phyloP scores from a whole-genome alignment of 1,284 basidiomycete species.

The Microstroma glucosiphilum region DNA sequence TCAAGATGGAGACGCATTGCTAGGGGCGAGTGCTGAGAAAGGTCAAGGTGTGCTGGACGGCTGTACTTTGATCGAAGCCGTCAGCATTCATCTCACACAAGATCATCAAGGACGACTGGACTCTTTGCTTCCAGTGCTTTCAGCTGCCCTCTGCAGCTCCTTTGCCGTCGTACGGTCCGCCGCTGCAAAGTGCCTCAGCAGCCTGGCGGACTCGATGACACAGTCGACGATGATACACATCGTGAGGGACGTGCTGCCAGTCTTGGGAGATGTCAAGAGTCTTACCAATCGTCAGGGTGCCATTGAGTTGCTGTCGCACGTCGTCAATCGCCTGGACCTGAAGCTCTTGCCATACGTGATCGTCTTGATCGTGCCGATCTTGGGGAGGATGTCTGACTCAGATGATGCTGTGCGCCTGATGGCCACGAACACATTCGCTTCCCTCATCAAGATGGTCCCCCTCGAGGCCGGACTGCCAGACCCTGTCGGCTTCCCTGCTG shows the following conservation, averaged over 20 bases:
- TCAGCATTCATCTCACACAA: conserved; percentile 69
- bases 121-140: conserved; percentile 70
- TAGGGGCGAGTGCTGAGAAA: conserved; percentile 29
- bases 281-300: conserved; percentile 79
- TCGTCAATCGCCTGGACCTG: conserved; percentile 84
- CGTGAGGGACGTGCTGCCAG: conserved; percentile 76
- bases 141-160: conserved; percentile 69
- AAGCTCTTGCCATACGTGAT: conserved; percentile 94
- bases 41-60: conserved; percentile 92
- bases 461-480: conserved; percentile 93
- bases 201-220: conserved; percentile 78
- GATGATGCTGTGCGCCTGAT: conserved; percentile 85
- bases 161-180: conserved; percentile 84
- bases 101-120: conserved; percentile 65
- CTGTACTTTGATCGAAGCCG: conserved; percentile 77
- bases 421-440: conserved; percentile 93
- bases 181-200: conserved; percentile 78
- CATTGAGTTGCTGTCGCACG: conserved; percentile 75
- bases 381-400: conserved; percentile 93
- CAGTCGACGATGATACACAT: conserved; percentile 78
- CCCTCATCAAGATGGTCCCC: conserved; percentile 98
- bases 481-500: conserved; percentile 82
- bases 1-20: conserved; percentile 54
- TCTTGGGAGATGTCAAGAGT: conserved; percentile 73
- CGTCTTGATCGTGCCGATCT: conserved; percentile 90